Conservation (phyloP, 2,329 filamentous ascomycete species). For the Apiospora marii region DNA sequence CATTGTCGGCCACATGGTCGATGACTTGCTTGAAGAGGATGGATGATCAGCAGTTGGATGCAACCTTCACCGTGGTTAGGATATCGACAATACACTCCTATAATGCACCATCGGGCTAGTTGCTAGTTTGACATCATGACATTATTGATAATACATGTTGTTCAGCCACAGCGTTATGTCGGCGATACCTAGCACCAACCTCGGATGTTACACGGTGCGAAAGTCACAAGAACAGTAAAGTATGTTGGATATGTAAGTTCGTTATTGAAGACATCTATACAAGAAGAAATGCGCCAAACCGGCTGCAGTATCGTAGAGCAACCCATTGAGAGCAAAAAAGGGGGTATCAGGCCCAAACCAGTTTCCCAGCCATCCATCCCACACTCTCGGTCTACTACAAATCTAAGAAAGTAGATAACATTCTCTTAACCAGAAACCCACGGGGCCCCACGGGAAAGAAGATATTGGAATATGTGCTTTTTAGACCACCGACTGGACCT, state of each 20-base stretch:
- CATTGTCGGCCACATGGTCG: too few relatives aligned
- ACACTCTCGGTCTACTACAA: conserved; percentile 11
- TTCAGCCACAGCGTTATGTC: not conserved
- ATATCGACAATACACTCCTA: not conserved
- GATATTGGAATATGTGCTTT: not conserved
- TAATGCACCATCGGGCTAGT: too few relatives aligned
- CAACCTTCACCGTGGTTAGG: not conserved
- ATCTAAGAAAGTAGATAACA: not conserved
- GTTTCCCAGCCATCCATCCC: not conserved
- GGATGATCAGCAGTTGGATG: too few relatives aligned
- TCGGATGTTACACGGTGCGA: not conserved
- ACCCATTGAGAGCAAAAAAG: conserved; percentile 9
- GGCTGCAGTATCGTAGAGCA: conserved; percentile 13
- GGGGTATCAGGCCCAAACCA: conserved; percentile 16
- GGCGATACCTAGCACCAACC: not conserved
- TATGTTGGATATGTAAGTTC: not conserved
- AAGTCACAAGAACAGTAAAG: not conserved
- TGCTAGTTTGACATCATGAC: too few relatives aligned
- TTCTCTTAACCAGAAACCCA: not conserved
- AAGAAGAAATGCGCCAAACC: not conserved
- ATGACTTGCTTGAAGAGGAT: too few relatives aligned
- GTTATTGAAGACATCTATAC: not conserved
- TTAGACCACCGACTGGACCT: not conserved
- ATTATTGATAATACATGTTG: too few relatives aligned
- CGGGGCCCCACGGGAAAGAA: not conserved